Evolutionary conservation across 2,329 filamentous ascomycete genomes (phyloP).

Genomic region (Epichloe sibirici): DNA sequence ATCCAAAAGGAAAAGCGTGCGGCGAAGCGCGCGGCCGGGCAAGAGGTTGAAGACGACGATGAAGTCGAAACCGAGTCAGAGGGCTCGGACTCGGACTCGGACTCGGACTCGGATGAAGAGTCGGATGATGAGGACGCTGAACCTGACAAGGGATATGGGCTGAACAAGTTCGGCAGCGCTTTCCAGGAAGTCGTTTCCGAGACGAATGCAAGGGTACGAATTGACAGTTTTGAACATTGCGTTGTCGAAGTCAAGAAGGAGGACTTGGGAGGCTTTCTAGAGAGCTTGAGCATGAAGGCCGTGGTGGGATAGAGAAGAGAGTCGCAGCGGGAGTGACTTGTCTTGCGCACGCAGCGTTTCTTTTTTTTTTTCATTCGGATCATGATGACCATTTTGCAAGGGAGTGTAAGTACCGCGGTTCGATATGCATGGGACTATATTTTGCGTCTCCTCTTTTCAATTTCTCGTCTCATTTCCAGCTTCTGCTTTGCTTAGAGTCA

Average conservation of each 20-base stretch:
- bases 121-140: constrained; percentile 41
- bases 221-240: constrained; percentile 95
- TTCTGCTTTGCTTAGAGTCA: no score
- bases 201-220: constrained; percentile 77
- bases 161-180: constrained; percentile 86
- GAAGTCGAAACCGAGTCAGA: constrained; percentile 34
- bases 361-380: not conserved
- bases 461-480: not conserved
- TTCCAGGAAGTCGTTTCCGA: constrained; percentile 92
- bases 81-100: constrained; percentile 28
- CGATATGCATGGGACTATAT: not conserved
- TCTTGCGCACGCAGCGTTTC: not conserved
- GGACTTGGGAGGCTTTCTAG: constrained; percentile 79
- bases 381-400: not conserved
- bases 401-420: not conserved
- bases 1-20: constrained; percentile 48
- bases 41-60: constrained; percentile 35
- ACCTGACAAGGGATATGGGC: constrained; percentile 53
- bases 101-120: constrained; percentile 23
- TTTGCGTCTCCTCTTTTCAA: not conserved
- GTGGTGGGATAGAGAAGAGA: constrained; percentile 46
- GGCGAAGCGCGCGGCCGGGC: constrained; percentile 36
- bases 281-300: constrained; percentile 81
- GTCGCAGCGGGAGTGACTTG: not conserved
- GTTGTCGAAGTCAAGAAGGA: constrained; percentile 98